phyloP scores from a whole-genome alignment of 2,329 filamentous ascomycete species.

The Diaporthe citrichinensis region DNA sequence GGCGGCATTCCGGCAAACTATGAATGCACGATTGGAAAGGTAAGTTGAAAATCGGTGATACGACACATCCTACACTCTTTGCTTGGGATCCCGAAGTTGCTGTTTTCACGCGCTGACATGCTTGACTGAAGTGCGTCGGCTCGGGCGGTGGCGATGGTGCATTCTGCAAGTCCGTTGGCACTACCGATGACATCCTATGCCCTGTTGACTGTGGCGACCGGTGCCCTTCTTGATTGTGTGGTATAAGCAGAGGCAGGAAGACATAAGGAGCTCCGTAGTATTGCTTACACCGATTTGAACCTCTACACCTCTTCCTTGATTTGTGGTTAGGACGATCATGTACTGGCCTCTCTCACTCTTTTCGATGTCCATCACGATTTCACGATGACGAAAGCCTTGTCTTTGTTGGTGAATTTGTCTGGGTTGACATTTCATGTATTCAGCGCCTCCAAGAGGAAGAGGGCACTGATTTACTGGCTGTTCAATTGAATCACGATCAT shows the following conservation, averaged over 20 bases:
- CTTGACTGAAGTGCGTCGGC: background rate
- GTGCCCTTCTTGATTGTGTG: background rate
- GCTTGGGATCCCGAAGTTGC: background rate
- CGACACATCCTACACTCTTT: background rate
- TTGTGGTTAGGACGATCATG: background rate
- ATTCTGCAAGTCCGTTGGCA: slow-evolving; percentile 11
- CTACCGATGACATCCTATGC: slow-evolving; percentile 1
- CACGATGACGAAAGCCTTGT: background rate
- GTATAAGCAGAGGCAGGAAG: background rate
- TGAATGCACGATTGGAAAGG: slow-evolving; percentile 2
- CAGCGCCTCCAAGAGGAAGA: too few relatives aligned
- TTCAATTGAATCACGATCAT: too few relatives aligned
- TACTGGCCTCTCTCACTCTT: background rate
- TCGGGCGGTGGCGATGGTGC: slow-evolving; percentile 8
- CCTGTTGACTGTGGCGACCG: slow-evolving; percentile 12
- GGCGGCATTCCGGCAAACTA: background rate
- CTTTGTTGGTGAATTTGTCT: background rate
- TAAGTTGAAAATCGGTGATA: background rate
- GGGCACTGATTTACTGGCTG: too few relatives aligned
- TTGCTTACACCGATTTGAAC: too few relatives aligned
- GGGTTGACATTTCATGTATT: background rate
- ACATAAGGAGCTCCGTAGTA: too few relatives aligned
- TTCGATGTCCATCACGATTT: background rate
- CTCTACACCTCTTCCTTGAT: too few relatives aligned
- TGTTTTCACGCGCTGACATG: background rate